A percentile compares a stretch with the other conserved stretches of the same genome.
phyloP scores from a whole-genome alignment of 352 stramenopile species.

The Phytophthora foliorum region DNA sequence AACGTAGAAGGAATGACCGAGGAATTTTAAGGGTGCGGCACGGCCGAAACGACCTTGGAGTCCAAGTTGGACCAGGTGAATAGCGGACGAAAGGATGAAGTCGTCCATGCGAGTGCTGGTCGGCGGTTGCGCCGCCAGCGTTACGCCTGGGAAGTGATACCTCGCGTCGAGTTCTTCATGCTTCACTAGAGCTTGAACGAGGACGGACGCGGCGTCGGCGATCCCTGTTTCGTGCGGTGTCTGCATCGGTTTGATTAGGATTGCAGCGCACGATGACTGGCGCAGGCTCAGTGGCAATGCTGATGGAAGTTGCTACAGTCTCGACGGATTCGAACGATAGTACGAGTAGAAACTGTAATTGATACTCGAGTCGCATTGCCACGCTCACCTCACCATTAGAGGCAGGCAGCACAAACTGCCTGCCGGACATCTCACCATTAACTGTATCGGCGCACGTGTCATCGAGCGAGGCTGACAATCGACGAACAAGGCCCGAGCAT shows the following conservation, averaged over 20 bases:
- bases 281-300: background rate
- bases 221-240: background rate
- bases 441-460: no score
- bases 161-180: background rate
- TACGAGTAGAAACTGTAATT: background rate
- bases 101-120: background rate
- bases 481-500: background rate
- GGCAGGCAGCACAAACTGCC: background rate
- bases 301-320: constrained; percentile 1
- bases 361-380: background rate
- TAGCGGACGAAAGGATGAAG: constrained; percentile 12
- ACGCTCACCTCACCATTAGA: background rate
- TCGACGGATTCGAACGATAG: constrained; percentile 14
- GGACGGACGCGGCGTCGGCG: background rate
- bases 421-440: constrained; percentile 2
- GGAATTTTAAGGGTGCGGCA: constrained; percentile 37
- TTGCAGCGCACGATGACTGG: no score
- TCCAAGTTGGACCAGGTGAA: constrained; percentile 3
- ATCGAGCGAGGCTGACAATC: background rate
- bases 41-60: constrained; percentile 28
- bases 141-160: constrained; percentile 14
- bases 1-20: constrained; percentile 33
- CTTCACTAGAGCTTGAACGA: background rate
- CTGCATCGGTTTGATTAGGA: no score
- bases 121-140: background rate